Evolutionary conservation across 805 yeast species (phyloP), one percentile per base, ranked within the genome.

Genomic region (Saturnispora halmiae): DNA sequence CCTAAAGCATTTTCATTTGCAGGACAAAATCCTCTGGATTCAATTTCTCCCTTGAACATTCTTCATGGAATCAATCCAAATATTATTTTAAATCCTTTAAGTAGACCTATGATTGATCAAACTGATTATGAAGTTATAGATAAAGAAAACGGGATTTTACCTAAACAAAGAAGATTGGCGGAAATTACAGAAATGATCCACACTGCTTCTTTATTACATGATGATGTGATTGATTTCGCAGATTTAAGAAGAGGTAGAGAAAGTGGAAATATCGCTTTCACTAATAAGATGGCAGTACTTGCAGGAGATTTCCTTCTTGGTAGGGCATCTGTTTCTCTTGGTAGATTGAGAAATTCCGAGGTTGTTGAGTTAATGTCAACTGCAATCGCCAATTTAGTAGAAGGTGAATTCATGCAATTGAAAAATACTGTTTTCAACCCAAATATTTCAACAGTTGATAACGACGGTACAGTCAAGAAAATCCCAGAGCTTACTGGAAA

Each of bases 111-210:
- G 71, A 81, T 75, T 47, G 67, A 75, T 29, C 66, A 81, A 40
- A 86, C 90, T 1, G 68, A 74, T 35, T 60, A 66, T 45, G 51
- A 50, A 14, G 65, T 63, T 43, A 72, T 73, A 37, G 75, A 73
- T 45, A 62, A 69, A 13, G 65, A 74, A 42, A 75, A 75, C 51
- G 96, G 95, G 2, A 85, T 92, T 37, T 66, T 90, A 44, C 97
- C 98, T 34, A 87, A 92, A 51, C 98, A 92, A 64, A 72, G 97
- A 49, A 72, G 98, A 44, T 69, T 92, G 41, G 97, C 98, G 1
- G 98, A 92, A 64, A 90, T 92, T 53, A 95, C 90, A 8, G 98
- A 92, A 63, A 84, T 92, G 95, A 92, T 92, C 49, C 98, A 92
- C 60, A 92, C 97, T 1, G 97, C 98, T 3, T 82, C 95, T 10